These are phyloP conservation scores for Deinandra increscens DNA, from an alignment of 129 eudicot species.

Conservation along the genomic window DNA sequence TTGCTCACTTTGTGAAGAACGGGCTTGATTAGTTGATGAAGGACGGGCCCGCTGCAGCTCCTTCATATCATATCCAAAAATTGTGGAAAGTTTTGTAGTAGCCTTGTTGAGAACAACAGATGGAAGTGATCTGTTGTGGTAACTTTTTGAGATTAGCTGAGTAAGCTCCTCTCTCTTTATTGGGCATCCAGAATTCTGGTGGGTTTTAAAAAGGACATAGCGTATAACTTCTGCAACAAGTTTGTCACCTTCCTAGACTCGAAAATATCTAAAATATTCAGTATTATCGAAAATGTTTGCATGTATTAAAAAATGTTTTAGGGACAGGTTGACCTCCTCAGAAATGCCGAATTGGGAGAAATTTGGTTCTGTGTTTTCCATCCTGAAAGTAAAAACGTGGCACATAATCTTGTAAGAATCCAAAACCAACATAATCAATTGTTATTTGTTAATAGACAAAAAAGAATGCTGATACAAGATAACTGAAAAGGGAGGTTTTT, in stretches of 20 bases:
- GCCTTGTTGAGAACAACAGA: constrained; percentile 66
- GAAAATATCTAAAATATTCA: neutral
- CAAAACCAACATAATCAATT: constrained; percentile 1
- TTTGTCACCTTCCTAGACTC: constrained; percentile 70
- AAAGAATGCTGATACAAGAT: neutral
- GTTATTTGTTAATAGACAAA: constrained; percentile 5
- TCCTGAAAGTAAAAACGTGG: constrained; percentile 41
- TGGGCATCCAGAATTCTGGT: constrained; percentile 85
- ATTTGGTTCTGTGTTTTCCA: constrained; percentile 49
- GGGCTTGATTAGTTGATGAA: constrained; percentile 54
- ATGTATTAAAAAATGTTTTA: neutral
- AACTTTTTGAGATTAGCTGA: constrained; percentile 61
- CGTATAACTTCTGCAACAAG: constrained; percentile 83
- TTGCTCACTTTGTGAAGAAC: constrained; percentile 56
- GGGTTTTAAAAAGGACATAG: constrained; percentile 64
- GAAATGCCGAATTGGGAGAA: constrained; percentile 67
- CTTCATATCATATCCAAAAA: constrained; percentile 81
- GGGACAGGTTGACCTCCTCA: constrained; percentile 41
- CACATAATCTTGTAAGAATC: constrained; percentile 10
- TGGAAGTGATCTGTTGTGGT: constrained; percentile 67
- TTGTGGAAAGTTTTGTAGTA: constrained; percentile 49
- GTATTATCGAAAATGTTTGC: neutral
- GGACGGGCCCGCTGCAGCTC: constrained; percentile 77
- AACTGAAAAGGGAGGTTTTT: neutral
- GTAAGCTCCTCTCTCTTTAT: constrained; percentile 86